phyloP scores from a whole-genome alignment of 2,329 filamentous ascomycete species.

The Cladosporium sp. region DNA sequence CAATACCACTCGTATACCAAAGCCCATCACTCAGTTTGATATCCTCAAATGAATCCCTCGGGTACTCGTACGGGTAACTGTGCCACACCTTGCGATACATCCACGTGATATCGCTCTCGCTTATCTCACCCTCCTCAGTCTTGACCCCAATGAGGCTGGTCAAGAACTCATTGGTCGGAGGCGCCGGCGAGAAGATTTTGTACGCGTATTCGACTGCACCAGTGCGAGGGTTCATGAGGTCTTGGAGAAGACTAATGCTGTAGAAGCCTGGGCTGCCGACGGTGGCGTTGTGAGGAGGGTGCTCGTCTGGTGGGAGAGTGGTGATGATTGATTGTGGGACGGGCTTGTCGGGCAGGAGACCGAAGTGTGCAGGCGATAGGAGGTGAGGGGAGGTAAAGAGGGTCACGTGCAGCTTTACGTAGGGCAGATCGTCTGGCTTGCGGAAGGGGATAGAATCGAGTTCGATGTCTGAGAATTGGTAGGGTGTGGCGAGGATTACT shows the following conservation, averaged over 20 bases:
- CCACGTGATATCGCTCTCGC: constrained; percentile 64
- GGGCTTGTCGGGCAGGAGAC: constrained; percentile 55
- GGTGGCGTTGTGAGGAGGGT: constrained; percentile 52
- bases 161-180: constrained; percentile 50
- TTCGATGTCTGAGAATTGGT: constrained; percentile 73
- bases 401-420: constrained; percentile 84
- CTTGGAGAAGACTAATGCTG: constrained; percentile 74
- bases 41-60: constrained; percentile 84
- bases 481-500: constrained; percentile 78
- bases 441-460: constrained; percentile 47
- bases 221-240: constrained; percentile 54
- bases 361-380: constrained; percentile 74
- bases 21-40: constrained; percentile 65
- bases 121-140: constrained; percentile 31
- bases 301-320: constrained; percentile 66
- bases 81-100: constrained; percentile 75
- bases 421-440: constrained; percentile 75
- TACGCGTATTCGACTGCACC: constrained; percentile 56
- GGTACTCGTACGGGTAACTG: constrained; percentile 82
- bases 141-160: constrained; percentile 49
- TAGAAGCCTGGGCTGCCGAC: constrained; percentile 79
- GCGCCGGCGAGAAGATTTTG: constrained; percentile 64
- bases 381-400: constrained; percentile 76
- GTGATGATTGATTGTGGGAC: constrained; percentile 79
- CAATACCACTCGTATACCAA: constrained; percentile 71